Conservation (phyloP, 2,329 filamentous ascomycete genomes). For the Curvularia verruculosa region DNA sequence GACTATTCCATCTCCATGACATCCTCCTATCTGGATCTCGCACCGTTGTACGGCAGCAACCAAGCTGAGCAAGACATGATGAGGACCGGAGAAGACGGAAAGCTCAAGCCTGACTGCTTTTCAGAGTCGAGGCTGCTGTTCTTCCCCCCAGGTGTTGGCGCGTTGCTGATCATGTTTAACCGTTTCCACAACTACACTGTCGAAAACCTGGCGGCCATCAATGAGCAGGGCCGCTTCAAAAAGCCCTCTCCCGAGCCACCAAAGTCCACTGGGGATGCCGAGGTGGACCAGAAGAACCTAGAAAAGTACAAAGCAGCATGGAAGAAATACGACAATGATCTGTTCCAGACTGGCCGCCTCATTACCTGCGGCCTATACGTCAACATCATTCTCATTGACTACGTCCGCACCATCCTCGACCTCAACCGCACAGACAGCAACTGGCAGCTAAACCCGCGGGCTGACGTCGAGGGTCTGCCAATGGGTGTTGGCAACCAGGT, state of each 20-base stretch:
- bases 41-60: slow-evolving; percentile 74
- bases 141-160: slow-evolving; percentile 72
- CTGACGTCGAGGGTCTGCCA: slow-evolving; percentile 68
- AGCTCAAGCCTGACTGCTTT: slow-evolving; percentile 73
- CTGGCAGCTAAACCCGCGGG: slow-evolving; percentile 81
- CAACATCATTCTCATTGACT: slow-evolving; percentile 61
- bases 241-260: slow-evolving; percentile 58
- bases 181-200: slow-evolving; percentile 87
- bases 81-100: slow-evolving; percentile 69
- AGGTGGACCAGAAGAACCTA: slow-evolving; percentile 31
- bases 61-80: slow-evolving; percentile 70
- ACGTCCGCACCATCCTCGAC: slow-evolving; percentile 60
- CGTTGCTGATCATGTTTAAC: slow-evolving; percentile 71
- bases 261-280: slow-evolving; percentile 52
- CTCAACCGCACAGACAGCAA: slow-evolving; percentile 74
- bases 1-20: slow-evolving; percentile 70
- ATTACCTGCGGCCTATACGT: slow-evolving; percentile 61
- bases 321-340: slow-evolving; percentile 52
- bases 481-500: slow-evolving; percentile 81
- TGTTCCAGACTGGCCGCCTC: slow-evolving; percentile 60
- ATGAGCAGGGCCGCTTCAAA: slow-evolving; percentile 79
- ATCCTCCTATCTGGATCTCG: slow-evolving; percentile 76
- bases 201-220: slow-evolving; percentile 79
- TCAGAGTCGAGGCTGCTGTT: slow-evolving; percentile 68
- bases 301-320: slow-evolving; percentile 41